Percentiles rank a stretch among this genome's conserved stretches.
These are phyloP conservation scores for Cunninghamia lanceolata DNA, from an alignment of 75 land plant genomes.

Conservation along the genomic window DNA sequence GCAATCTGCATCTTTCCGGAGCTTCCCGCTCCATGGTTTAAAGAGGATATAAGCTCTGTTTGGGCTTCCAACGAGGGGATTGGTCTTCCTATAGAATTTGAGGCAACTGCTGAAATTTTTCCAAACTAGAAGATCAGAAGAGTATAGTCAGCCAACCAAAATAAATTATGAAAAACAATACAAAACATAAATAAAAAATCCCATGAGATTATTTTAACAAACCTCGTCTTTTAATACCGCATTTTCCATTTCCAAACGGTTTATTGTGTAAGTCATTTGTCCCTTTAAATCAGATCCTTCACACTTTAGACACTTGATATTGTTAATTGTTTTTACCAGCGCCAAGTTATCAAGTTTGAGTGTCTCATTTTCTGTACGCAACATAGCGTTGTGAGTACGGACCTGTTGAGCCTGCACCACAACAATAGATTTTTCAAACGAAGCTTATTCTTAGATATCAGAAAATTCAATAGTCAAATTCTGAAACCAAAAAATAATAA, in stretches of 20 bases:
- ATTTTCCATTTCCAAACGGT: constrained; percentile 62
- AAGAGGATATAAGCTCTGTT: constrained; percentile 27
- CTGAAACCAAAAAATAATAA: background rate
- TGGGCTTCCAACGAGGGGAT: constrained; percentile 15
- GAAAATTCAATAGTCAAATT: background rate
- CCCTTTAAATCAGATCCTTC: constrained; percentile 46
- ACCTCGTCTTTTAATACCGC: constrained; percentile 71
- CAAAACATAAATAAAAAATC: too few species aligned
- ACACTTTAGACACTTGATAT: constrained; percentile 61
- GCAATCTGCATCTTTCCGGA: constrained; percentile 15
- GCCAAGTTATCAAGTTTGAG: constrained; percentile 66
- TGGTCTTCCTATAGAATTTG: constrained; percentile 68
- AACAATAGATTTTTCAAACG: background rate
- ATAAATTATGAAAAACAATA: too few species aligned
- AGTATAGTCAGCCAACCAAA: too few species aligned
- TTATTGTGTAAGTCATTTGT: constrained; percentile 52
- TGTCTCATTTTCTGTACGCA: constrained; percentile 66
- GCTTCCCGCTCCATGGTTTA: constrained; percentile 37
- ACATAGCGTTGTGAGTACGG: constrained; percentile 52
- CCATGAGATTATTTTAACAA: background rate
- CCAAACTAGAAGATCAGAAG: constrained; percentile 41
- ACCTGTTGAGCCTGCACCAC: constrained; percentile 61
- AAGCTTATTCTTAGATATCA: background rate
- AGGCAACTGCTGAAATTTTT: constrained; percentile 60
- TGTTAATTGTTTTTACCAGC: constrained; percentile 62